Conservation (phyloP, 371 early-diverging fungal genomes). For the Circinella minor region DNA sequence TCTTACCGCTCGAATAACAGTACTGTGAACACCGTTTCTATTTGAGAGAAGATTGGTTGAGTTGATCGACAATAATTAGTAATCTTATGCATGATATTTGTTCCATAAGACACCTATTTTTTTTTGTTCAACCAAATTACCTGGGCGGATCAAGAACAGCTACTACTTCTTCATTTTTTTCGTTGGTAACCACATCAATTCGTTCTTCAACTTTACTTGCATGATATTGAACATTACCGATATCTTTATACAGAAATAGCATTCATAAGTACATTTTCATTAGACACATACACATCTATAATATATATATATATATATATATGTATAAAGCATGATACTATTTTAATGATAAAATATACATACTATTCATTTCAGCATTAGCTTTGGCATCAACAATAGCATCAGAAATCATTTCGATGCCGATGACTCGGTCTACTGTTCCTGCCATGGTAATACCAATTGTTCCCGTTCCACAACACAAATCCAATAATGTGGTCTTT, state of each 20-base stretch:
- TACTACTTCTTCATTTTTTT: constrained; percentile 45
- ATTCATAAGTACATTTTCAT: neutral
- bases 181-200: constrained; percentile 50
- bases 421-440: constrained; percentile 71
- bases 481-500: constrained; percentile 64
- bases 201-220: constrained; percentile 70
- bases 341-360: constrained; percentile 2
- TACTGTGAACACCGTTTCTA: constrained; percentile 64
- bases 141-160: constrained; percentile 87
- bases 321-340: no score
- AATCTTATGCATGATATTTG: no score
- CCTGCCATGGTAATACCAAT: constrained; percentile 84
- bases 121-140: no score
- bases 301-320: neutral
- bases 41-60: neutral
- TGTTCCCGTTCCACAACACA: constrained; percentile 91
- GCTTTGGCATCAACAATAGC: constrained; percentile 79
- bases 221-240: constrained; percentile 63
- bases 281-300: constrained; percentile 2
- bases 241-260: constrained; percentile 23
- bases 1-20: constrained; percentile 71
- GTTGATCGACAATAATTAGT: no score
- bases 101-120: no score
- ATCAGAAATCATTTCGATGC: constrained; percentile 74
- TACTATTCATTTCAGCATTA: constrained; percentile 74